Conservation (phyloP, 179 eudicot genomes). For the Heliamphora pulchella region DNA sequence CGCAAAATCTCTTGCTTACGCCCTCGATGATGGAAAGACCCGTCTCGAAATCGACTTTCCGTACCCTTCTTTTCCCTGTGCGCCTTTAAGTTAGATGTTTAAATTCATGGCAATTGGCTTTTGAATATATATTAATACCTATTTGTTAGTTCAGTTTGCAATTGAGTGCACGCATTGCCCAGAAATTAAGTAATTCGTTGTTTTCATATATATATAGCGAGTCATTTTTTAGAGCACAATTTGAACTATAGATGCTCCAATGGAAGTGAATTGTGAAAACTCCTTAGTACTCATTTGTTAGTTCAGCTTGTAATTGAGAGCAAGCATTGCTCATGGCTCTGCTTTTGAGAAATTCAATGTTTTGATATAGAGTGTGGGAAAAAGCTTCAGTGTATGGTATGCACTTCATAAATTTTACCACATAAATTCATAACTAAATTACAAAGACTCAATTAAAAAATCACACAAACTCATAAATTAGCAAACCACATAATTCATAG, state of each 20-base stretch:
- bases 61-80: constrained; percentile 31
- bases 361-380: neutral
- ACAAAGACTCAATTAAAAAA: too few relatives aligned
- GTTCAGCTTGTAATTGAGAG: neutral
- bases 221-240: too few relatives aligned
- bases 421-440: too few relatives aligned
- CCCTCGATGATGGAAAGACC: constrained; percentile 64
- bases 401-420: too few relatives aligned
- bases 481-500: too few relatives aligned
- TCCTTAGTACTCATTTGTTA: too few relatives aligned
- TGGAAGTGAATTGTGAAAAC: too few relatives aligned
- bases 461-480: too few relatives aligned
- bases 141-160: constrained; percentile 4
- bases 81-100: neutral
- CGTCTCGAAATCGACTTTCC: constrained; percentile 95
- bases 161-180: constrained; percentile 1
- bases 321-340: neutral
- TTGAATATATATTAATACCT: neutral
- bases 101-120: neutral
- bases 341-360: neutral
- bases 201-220: neutral
- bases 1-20: constrained; percentile 54
- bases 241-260: too few relatives aligned
- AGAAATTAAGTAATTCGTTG: neutral
- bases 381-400: too few relatives aligned